These are phyloP conservation scores for Circinella umbellata DNA, from an alignment of 371 early-diverging fungal genomes.

Conservation along the genomic window DNA sequence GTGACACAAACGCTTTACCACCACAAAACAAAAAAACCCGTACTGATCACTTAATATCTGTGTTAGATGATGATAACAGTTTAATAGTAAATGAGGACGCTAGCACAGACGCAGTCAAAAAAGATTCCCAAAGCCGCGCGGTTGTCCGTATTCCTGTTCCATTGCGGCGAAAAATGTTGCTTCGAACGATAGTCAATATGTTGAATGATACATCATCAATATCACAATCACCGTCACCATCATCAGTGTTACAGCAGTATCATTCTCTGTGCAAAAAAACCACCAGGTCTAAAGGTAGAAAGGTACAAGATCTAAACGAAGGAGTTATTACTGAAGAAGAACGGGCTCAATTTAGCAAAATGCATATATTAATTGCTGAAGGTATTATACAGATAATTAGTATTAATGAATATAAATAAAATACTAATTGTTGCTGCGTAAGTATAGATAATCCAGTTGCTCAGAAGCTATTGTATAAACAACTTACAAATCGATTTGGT, in stretches of 20 bases:
- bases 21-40: neutral
- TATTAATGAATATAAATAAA: neutral
- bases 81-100: conserved; percentile 13
- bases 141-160: conserved; percentile 55
- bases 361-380: conserved; percentile 49
- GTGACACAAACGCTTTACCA: neutral
- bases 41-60: too few species aligned
- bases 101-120: too few species aligned
- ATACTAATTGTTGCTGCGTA: neutral
- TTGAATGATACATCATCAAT: conserved; percentile 13
- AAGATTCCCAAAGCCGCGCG: conserved; percentile 10
- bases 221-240: neutral
- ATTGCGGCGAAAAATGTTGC: conserved; percentile 49
- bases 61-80: neutral
- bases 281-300: conserved; percentile 4
- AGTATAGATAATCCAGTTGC: conserved; percentile 51
- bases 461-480: conserved; percentile 46
- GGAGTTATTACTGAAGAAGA: conserved; percentile 33
- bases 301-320: neutral
- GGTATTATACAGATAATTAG: conserved; percentile 24
- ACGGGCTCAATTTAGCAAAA: conserved; percentile 28
- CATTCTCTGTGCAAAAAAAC: neutral
- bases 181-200: conserved; percentile 32
- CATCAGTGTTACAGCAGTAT: neutral
- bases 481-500: conserved; percentile 44